A percentile compares a stretch with the other conserved stretches of the same genome.
Evolutionary conservation across 2,329 filamentous ascomycete genomes (phyloP).

Genomic region (Graphilbum ipis-grandicollis): DNA sequence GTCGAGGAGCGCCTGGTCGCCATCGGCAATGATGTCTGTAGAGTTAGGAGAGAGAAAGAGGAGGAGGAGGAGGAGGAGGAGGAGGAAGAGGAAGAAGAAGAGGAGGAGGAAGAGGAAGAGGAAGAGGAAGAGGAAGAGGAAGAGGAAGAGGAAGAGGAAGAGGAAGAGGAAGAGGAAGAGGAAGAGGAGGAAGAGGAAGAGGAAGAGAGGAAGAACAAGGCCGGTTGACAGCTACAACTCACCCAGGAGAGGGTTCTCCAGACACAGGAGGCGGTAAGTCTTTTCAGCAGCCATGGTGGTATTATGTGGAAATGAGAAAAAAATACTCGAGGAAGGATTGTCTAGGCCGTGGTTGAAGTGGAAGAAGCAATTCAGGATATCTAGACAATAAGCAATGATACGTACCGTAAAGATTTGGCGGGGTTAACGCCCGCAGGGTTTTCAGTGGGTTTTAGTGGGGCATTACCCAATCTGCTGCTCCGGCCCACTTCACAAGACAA

Average conservation of each 20-base stretch:
- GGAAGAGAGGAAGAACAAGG: conserved; percentile 3
- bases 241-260: conserved; percentile 97
- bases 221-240: conserved; percentile 16
- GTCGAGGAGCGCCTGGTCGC: conserved; percentile 66
- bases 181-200: background rate
- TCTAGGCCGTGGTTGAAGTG: too few relatives aligned
- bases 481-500: too few relatives aligned
- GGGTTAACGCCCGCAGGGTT: too few relatives aligned
- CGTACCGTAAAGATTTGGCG: too few relatives aligned
- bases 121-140: conserved; percentile 3
- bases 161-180: conserved; percentile 4
- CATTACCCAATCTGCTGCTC: too few relatives aligned
- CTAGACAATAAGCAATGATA: too few relatives aligned
- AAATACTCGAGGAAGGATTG: too few relatives aligned
- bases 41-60: background rate
- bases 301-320: background rate
- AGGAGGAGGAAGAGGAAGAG: background rate
- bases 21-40: conserved; percentile 79
- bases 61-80: background rate
- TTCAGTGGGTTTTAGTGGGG: too few relatives aligned
- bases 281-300: conserved; percentile 52
- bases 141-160: background rate
- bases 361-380: too few relatives aligned
- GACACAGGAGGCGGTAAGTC: conserved; percentile 75
- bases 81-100: background rate